Percentiles rank a stretch among this genome's conserved stretches.
Conservation (phyloP, 2,329 filamentous ascomycete species). For the Leptosphaerulina australis region DNA sequence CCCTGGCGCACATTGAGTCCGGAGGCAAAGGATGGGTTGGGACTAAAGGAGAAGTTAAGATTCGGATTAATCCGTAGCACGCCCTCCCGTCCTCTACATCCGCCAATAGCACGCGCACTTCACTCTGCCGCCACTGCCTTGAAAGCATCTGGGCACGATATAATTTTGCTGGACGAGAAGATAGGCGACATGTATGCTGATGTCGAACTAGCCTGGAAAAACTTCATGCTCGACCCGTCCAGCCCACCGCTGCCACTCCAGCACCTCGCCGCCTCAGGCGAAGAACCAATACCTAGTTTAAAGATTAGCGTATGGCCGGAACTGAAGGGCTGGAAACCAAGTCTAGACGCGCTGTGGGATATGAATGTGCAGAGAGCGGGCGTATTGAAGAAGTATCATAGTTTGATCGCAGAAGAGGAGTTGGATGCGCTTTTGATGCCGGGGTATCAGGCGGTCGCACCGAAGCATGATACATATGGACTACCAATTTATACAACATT, state of each 20-base stretch:
- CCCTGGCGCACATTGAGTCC: constrained; percentile 53
- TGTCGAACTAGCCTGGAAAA: constrained; percentile 49
- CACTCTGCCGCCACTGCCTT: constrained; percentile 50
- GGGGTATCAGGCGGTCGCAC: constrained; percentile 58
- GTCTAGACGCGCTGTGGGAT: constrained; percentile 51
- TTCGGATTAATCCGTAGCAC: constrained; percentile 60
- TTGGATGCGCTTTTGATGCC: constrained; percentile 60
- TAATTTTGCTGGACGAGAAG: constrained; percentile 42
- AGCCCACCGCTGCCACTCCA: constrained; percentile 41
- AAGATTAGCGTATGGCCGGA: constrained; percentile 39
- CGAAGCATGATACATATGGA: constrained; percentile 59
- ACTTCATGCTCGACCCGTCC: constrained; percentile 51
- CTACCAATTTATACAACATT: constrained; percentile 56
- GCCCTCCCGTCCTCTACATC: constrained; percentile 57
- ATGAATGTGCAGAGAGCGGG: constrained; percentile 49
- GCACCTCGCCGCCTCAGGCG: constrained; percentile 49
- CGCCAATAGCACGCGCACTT: constrained; percentile 57
- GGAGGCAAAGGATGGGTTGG: background rate
- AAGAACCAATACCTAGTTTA: constrained; percentile 54
- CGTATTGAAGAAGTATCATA: constrained; percentile 51
- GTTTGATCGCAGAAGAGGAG: constrained; percentile 47
- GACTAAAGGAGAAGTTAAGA: constrained; percentile 44
- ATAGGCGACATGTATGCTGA: constrained; percentile 41
- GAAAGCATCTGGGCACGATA: constrained; percentile 52
- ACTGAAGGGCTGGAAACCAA: constrained; percentile 39